These are phyloP conservation scores for Xanthoconium stramineum DNA, from an alignment of 768 basidiomycete genomes.

Conservation along the genomic window DNA sequence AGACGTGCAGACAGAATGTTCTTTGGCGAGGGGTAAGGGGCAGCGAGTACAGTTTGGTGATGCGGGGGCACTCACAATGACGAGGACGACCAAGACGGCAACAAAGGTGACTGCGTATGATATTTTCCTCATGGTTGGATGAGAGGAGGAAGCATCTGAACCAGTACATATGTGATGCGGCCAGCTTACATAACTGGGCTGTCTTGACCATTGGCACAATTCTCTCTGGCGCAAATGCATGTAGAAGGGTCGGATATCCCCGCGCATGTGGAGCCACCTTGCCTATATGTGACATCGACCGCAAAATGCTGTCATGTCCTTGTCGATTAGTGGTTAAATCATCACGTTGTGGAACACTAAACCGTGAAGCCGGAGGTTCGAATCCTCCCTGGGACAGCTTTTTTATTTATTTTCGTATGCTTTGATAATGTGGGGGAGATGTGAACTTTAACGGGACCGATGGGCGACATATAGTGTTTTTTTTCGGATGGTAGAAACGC, in stretches of 20 bases:
- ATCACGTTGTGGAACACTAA: constrained; percentile 37
- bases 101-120: constrained; percentile 66
- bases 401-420: neutral
- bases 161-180: neutral
- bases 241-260: too few relatives aligned
- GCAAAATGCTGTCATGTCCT: constrained; percentile 21
- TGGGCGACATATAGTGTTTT: neutral
- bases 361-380: constrained; percentile 42
- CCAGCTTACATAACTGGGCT: constrained; percentile 3
- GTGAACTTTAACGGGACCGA: neutral
- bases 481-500: neutral
- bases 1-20: constrained; percentile 54
- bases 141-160: neutral
- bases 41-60: neutral
- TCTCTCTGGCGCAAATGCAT: constrained; percentile 3
- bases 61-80: constrained; percentile 43
- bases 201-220: constrained; percentile 24
- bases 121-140: constrained; percentile 55
- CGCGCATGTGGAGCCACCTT: too few relatives aligned
- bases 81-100: constrained; percentile 47
- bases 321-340: constrained; percentile 47
- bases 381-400: constrained; percentile 34
- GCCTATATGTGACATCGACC: too few relatives aligned
- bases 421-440: too few relatives aligned
- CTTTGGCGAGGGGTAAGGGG: constrained; percentile 32